These are phyloP conservation scores for Wallacemonas sp. DNA, from an alignment of 208 protist species.

Conservation along the genomic window DNA sequence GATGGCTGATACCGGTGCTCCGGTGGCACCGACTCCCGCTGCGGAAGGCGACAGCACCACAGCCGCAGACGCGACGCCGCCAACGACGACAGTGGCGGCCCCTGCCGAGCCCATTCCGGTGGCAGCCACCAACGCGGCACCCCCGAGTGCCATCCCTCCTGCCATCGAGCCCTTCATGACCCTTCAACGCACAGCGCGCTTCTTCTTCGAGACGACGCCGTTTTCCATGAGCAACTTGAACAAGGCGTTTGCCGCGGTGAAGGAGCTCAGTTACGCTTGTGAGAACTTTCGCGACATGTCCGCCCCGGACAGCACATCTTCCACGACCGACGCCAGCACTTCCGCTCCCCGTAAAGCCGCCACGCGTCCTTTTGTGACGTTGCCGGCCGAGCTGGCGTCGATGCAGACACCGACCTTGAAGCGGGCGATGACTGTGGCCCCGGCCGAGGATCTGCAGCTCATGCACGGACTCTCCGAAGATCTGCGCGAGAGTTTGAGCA, in stretches of 20 bases:
- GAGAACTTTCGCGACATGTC: constrained; percentile 10
- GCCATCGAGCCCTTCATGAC: constrained; percentile 37
- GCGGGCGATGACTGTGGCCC: constrained; percentile 36
- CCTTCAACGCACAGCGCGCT: constrained; percentile 36
- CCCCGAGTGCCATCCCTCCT: background rate
- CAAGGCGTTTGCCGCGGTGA: constrained; percentile 75
- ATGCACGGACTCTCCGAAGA: constrained; percentile 51
- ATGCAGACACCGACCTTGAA: constrained; percentile 30
- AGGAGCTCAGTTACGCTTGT: constrained; percentile 67
- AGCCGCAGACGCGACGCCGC: background rate
- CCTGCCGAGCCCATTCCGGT: background rate
- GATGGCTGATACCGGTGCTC: no score
- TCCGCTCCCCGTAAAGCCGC: no score
- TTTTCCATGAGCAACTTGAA: constrained; percentile 66
- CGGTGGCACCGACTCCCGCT: constrained; percentile 19
- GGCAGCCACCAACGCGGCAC: background rate
- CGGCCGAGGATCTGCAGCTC: constrained; percentile 44
- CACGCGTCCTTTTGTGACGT: no score
- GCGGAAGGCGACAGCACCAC: constrained; percentile 14
- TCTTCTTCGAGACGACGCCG: constrained; percentile 58
- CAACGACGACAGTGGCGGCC: background rate
- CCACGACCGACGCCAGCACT: constrained; percentile 1
- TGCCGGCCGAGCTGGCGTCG: constrained; percentile 12
- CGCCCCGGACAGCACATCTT: background rate
- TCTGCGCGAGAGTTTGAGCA: constrained; percentile 24